Conservation (phyloP, 768 basidiomycete genomes). For the Tylopilus balloui region DNA sequence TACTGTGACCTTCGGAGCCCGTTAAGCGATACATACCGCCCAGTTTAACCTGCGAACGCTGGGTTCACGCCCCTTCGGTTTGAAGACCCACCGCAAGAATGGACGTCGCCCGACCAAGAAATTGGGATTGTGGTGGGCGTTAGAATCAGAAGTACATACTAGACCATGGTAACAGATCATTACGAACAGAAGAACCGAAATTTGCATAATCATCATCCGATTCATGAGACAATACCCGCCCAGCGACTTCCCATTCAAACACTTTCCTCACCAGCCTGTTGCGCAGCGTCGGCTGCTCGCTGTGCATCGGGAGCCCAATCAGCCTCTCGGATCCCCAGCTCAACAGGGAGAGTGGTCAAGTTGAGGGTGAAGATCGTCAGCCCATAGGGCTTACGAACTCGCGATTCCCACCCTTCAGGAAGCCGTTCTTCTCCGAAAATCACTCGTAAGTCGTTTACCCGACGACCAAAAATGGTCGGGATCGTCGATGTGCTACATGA, state of each 20-base stretch:
- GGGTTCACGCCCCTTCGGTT: too few relatives aligned
- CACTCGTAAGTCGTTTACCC: conserved; percentile 47
- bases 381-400: conserved; percentile 48
- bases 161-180: too few relatives aligned
- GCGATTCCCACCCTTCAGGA: conserved; percentile 67
- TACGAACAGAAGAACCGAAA: too few relatives aligned
- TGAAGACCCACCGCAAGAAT: too few relatives aligned
- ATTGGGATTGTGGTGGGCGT: too few relatives aligned
- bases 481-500: conserved; percentile 53
- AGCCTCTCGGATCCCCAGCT: conserved; percentile 14
- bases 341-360: conserved; percentile 4
- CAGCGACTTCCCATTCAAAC: too few relatives aligned
- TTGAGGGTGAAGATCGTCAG: conserved; percentile 60
- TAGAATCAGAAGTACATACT: too few relatives aligned
- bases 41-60: too few relatives aligned
- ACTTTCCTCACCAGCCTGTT: neutral
- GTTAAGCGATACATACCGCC: neutral
- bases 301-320: conserved; percentile 10
- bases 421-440: conserved; percentile 68
- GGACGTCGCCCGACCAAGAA: too few relatives aligned
- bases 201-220: neutral
- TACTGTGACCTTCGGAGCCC: neutral
- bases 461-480: conserved; percentile 42
- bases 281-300: neutral
- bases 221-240: too few relatives aligned